Evolutionary conservation across 176 grass and related monocot genomes (phyloP).

Genomic region (Musa troglodytarum): DNA sequence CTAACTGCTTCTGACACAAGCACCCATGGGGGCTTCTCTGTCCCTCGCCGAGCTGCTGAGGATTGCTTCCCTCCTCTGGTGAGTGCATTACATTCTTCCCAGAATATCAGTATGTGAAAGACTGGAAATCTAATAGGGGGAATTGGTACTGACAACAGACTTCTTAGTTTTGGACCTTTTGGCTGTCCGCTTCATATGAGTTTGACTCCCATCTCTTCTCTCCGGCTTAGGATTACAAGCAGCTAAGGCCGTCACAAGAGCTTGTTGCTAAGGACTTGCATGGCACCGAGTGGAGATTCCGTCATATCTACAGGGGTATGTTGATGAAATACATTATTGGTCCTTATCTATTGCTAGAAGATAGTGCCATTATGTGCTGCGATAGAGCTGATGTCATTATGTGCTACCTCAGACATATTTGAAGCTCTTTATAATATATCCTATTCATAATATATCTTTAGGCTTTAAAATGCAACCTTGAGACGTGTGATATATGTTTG

Average conservation of each 20-base stretch:
- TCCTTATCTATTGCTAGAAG: neutral
- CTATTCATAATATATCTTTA: neutral
- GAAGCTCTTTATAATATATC: too few species aligned
- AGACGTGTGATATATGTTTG: neutral
- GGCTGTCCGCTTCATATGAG: neutral
- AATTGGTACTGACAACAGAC: neutral
- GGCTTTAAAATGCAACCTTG: neutral
- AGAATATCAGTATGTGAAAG: neutral
- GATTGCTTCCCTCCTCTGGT: slow-evolving; percentile 96
- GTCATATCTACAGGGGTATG: slow-evolving; percentile 94
- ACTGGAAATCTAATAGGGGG: too few species aligned
- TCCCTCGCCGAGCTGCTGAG: slow-evolving; percentile 87
- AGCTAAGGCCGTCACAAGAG: slow-evolving; percentile 91
- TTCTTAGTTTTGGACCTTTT: neutral
- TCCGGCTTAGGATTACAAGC: slow-evolving; percentile 63
- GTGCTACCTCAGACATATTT: neutral
- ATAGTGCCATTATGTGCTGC: neutral
- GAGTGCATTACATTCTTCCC: slow-evolving; percentile 7
- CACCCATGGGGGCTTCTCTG: slow-evolving; percentile 89
- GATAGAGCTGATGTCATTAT: neutral
- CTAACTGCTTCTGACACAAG: slow-evolving; percentile 90
- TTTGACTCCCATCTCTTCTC: neutral
- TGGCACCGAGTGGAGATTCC: slow-evolving; percentile 72
- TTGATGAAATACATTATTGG: neutral
- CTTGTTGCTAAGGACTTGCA: slow-evolving; percentile 93